Evolutionary conservation across 441 rosid species (phyloP).

Genomic region (Populus hybrid): DNA sequence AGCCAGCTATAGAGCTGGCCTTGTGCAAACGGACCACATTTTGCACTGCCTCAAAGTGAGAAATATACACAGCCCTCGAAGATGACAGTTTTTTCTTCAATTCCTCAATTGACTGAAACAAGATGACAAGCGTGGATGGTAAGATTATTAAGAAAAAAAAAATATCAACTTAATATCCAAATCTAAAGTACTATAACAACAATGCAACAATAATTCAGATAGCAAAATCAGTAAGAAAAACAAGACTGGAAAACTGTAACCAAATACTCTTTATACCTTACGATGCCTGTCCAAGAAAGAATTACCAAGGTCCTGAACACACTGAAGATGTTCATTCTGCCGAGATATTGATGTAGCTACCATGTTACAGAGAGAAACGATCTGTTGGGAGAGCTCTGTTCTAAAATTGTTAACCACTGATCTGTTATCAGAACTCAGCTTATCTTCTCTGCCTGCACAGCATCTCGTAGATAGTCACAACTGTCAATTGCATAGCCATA

Average conservation of each 20-base stretch:
- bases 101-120: constrained; percentile 54
- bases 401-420: constrained; percentile 59
- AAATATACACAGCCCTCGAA: constrained; percentile 61
- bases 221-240: neutral
- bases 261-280: constrained; percentile 44
- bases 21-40: constrained; percentile 90
- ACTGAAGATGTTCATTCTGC: constrained; percentile 74
- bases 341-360: constrained; percentile 63
- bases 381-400: constrained; percentile 63
- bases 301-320: constrained; percentile 65
- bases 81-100: constrained; percentile 62
- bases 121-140: constrained; percentile 1
- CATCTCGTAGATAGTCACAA: constrained; percentile 9
- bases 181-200: neutral
- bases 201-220: neutral
- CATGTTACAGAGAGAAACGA: constrained; percentile 53
- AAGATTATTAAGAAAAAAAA: neutral
- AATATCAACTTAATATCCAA: neutral
- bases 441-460: constrained; percentile 83
- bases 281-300: constrained; percentile 59
- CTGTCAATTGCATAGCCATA: neutral
- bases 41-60: constrained; percentile 84
- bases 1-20: constrained; percentile 67
- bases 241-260: neutral
- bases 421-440: constrained; percentile 71